Conservation (phyloP, 1,139 yeast genomes). For the Pichia sp. region DNA sequence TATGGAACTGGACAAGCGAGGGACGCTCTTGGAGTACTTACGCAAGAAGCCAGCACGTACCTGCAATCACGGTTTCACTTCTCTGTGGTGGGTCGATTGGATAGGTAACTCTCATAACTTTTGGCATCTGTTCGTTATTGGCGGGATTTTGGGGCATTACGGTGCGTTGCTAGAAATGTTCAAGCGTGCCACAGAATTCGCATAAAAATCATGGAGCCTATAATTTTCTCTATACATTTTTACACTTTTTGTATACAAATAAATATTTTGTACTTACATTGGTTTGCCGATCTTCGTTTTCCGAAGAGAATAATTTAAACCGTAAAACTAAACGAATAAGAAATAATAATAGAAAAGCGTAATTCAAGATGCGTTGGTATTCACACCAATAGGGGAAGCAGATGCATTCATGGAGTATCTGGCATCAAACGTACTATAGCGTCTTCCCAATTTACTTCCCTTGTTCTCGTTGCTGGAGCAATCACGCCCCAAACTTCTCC, state of each 20-base stretch:
- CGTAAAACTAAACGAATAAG: neutral
- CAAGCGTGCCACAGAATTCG: slow-evolving; percentile 20
- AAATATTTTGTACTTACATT: too few relatives aligned
- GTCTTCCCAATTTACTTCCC: neutral
- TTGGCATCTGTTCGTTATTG: slow-evolving; percentile 89
- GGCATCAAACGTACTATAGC: slow-evolving; percentile 11
- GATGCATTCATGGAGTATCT: slow-evolving; percentile 15
- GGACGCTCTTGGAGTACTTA: slow-evolving; percentile 50
- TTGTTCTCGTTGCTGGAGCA: neutral
- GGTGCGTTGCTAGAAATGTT: slow-evolving; percentile 70
- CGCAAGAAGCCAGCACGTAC: slow-evolving; percentile 46
- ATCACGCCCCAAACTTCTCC: slow-evolving; percentile 2
- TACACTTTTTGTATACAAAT: neutral
- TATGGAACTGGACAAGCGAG: slow-evolving; percentile 34
- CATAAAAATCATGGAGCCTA: neutral
- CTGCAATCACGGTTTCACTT: slow-evolving; percentile 45
- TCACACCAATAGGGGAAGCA: slow-evolving; percentile 15
- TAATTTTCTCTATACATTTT: neutral
- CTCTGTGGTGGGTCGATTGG: slow-evolving; percentile 85
- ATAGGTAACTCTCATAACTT: slow-evolving; percentile 75
- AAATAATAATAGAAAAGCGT: neutral
- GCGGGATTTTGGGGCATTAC: slow-evolving; percentile 86
- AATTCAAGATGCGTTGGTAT: neutral
- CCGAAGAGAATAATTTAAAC: neutral
- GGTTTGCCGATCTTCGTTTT: too few relatives aligned